Evolutionary conservation across 73 alveolate genomes (phyloP), one percentile per base, ranked within the genome.

Genomic region (Paramecium sonneborni): DNA sequence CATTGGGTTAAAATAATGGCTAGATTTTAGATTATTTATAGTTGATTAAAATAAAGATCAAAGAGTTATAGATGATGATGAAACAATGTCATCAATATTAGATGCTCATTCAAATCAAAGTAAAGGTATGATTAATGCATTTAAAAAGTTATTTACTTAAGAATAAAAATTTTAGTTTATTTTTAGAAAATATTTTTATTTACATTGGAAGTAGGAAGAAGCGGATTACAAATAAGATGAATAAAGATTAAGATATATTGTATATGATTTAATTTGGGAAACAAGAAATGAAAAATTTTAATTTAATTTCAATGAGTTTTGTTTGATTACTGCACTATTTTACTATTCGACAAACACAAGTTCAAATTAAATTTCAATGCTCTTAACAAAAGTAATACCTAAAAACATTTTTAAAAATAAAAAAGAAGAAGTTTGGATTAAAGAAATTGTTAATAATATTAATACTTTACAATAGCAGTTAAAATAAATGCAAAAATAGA

Each of bases 11-110:
- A 44, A 20, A 41, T 44, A n/a, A 43, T 79, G 90, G 55, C 18
- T 79, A 7, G 90, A 79, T 43, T 79, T 39, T 79, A 41, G 76
- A 79, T 79, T 79, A 37, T 79, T 79, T 79, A 23, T 79, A 23
- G 72, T 32, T 11, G 90, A 79, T 72, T 15, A 12, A 10, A 38
- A 72, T 72, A 72, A n/a, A 35, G 55, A 72, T 9, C 15, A 35
- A 72, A 72, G 86, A 72, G 57, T 35, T 21, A 72, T 72, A 72
- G 86, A 72, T 72, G 86, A 72, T 20, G 55, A 72, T 15, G 86
- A 72, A 72, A 28, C 35, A 35, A 21, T 72, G 52, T 32, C 86
- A 28, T 34, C 57, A 38, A 72, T 72, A 35, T 38, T 72, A 11
- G 86, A 72, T 72, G 86, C 58, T 34, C 32, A 72, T 72, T 15